Base-by-base conservation (phyloP, 192 early-diverging fungal genomes). In the Rhizoclosmatium globosum region DNA sequence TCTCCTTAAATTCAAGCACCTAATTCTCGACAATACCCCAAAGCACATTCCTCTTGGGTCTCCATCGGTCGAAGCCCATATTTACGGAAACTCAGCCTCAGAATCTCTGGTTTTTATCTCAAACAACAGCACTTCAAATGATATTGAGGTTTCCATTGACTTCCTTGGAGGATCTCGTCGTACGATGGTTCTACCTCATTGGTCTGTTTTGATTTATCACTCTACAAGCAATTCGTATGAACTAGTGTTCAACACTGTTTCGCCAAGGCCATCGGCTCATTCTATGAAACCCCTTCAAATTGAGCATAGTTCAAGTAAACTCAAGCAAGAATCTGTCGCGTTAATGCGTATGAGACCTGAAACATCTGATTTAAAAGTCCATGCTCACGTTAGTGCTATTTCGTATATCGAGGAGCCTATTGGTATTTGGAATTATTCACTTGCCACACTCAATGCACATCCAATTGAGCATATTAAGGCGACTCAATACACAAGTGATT, bases 401-500 rank as follows among this genome's bases (percentile, higher is more conserved):
- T 68, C 19, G 0, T 56, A 80, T 38, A 68, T 76, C 57, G 4
- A 11, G 17, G 75, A 76, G 62, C 43, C 70, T 15, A 31, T 67
- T 64, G 71, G 71, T n/a, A 62, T 79, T 41, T 13, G 9, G 17
- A 17, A 7, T 53, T 7, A 13, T 53, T 17, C 50, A 7, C 1
- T 17, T 0, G 9, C 6, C 6, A 53, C 0, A 17, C 0, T 31
- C 31, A 31, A 31, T 21, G 57, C 58, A 7, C 48, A 62, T 9
- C 84, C 84, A 31, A 23, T 71, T 1, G 80, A 83, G 58, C 85
- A 86, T 48, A 44, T 86, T 21, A 74, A 75, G 3, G 50, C 50
- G 3, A 84, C 80, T 1, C 43, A 57, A 6, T 82, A 86, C 60
- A 47, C 47, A 50, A 82, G 80, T 4, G 85, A 86, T 66, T 85